phyloP scores from a whole-genome alignment of 306 rosid genomes.

The Rosa persica region DNA sequence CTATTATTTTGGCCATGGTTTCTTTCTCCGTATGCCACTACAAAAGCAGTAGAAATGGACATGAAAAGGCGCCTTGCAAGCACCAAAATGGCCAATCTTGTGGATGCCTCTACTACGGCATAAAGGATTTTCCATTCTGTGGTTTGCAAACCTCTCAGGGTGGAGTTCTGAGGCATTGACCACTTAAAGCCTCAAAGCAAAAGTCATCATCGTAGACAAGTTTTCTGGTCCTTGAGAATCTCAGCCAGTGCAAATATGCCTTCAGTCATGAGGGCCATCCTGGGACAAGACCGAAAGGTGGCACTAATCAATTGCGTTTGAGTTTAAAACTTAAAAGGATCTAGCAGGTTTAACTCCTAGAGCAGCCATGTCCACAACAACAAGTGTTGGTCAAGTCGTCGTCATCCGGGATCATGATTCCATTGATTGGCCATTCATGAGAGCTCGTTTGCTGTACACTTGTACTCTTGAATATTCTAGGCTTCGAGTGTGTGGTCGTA shows the following conservation, averaged over 20 bases:
- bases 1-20: neutral
- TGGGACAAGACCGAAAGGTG: slow-evolving; percentile 26
- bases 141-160: slow-evolving; percentile 23
- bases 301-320: slow-evolving; percentile 13
- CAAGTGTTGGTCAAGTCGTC: neutral
- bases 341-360: neutral
- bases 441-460: neutral
- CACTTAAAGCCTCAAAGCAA: slow-evolving; percentile 25
- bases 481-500: too few species aligned
- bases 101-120: slow-evolving; percentile 13
- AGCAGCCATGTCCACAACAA: slow-evolving; percentile 21
- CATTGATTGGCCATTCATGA: neutral
- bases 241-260: slow-evolving; percentile 6
- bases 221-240: neutral
- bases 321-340: neutral
- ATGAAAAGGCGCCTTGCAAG: slow-evolving; percentile 15
- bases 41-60: slow-evolving; percentile 27
- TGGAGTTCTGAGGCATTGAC: slow-evolving; percentile 25
- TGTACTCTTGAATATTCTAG: neutral
- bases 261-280: slow-evolving; percentile 30
- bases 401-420: slow-evolving; percentile 11
- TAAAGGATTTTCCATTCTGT: slow-evolving; percentile 26
- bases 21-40: slow-evolving; percentile 12
- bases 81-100: slow-evolving; percentile 23
- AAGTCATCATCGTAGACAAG: slow-evolving; percentile 20